Base-by-base conservation (phyloP, 2,329 filamentous ascomycete species). In the Lecanicillium sp. region DNA sequence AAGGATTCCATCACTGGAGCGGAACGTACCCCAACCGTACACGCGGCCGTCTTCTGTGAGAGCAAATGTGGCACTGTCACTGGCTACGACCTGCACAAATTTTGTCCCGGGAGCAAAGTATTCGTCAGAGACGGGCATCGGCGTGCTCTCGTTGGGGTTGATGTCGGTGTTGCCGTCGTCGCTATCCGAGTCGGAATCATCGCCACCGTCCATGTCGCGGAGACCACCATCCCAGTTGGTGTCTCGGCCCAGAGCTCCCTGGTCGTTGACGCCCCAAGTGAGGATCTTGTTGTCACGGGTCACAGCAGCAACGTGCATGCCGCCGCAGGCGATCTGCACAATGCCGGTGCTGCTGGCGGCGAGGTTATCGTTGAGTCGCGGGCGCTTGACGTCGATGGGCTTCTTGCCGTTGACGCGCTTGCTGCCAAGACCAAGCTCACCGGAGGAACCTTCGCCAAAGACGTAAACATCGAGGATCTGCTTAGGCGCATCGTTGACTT, bases 191-290 rank as follows among this genome's bases (percentile, higher is more conserved):
- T 74, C 75, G 12, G 69, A 68, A 39, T 78, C 72, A 5, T 62
- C 58, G 1, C 53, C 70, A 22, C 71, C 70, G 28, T 76, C 74
- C 43, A 69, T 64, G 38, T 79, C 74, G 40, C 74, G 69, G 20
- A 74, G 59, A 14, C 77, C 78, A 35, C 81, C 81, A 3, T 81
- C 75, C 71, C 79, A 82, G 11, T 64, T 65, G 3, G 84, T 89
- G 54, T 85, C 75, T 54, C 87, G 73, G 30, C 87, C 87, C 28
- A 94, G 72, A 8, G 87, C 84, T 46, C 84, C 83, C 54, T 88
- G 80, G 54, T 94, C 87, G 56, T 92, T 92, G 49, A 92, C 86
- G 39, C 87, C 87, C 87, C 87, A 94, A 19, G 84, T 88, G 39
- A 87, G 65, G 49, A 94, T 84, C 62, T 80, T 81, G 68, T 88